Evolutionary conservation across 192 early-diverging fungal genomes (phyloP).

Genomic region (Geranomyces variabilis): DNA sequence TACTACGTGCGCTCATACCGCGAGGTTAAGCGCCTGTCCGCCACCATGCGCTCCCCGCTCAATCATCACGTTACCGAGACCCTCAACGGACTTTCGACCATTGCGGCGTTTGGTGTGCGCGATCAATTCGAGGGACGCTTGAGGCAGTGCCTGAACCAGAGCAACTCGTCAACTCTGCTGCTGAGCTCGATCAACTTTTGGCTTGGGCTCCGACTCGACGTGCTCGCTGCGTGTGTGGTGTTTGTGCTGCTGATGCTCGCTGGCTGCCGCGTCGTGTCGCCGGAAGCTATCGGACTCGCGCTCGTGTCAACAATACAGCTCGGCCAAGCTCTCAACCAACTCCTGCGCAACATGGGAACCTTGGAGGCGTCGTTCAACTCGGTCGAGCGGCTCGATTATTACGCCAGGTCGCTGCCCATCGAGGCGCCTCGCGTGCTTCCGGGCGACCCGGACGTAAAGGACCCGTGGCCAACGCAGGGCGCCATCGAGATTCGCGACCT

Average conservation of each 20-base stretch:
- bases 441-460: conserved; percentile 56
- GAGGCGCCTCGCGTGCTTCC: too few species aligned
- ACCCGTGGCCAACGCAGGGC: conserved; percentile 43
- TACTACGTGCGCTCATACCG: conserved; percentile 31
- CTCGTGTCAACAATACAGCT: not conserved
- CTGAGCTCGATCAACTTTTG: not conserved
- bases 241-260: not conserved
- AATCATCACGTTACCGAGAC: conserved; percentile 1
- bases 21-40: conserved; percentile 20
- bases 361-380: conserved; percentile 41
- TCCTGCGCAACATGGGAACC: not conserved
- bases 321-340: not conserved
- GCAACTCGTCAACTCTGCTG: not conserved
- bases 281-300: not conserved
- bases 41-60: conserved; percentile 15
- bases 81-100: conserved; percentile 1
- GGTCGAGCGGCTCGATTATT: conserved; percentile 53
- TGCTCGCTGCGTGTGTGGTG: not conserved
- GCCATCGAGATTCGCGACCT: conserved; percentile 66
- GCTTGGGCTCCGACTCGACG: not conserved
- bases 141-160: not conserved
- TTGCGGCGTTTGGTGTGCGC: conserved; percentile 1
- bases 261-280: not conserved
- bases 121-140: not conserved
- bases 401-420: conserved; percentile 37